Evolutionary conservation across 768 basidiomycete species (phyloP).

Genomic region (Termitomyces sp.): DNA sequence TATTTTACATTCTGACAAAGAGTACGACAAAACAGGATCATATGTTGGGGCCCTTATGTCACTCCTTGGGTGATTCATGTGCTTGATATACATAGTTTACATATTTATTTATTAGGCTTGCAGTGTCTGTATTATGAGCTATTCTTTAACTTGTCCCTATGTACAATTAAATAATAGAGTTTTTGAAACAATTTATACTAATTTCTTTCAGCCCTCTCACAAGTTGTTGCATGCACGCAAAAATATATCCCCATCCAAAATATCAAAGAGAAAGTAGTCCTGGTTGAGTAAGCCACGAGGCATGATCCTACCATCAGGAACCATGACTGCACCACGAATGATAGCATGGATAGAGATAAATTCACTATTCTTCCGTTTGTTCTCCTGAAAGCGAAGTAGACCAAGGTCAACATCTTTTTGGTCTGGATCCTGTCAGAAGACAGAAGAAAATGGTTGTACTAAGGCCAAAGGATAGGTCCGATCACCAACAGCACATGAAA

Average conservation of each 20-base stretch:
- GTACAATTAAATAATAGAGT: too few species aligned
- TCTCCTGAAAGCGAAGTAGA: not conserved
- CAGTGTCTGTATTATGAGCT: too few species aligned
- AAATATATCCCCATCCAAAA: not conserved
- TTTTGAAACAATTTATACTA: too few species aligned
- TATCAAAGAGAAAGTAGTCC: not conserved
- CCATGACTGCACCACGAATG: not conserved
- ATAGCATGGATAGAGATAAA: not conserved
- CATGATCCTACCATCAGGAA: not conserved
- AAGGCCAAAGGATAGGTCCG: not conserved
- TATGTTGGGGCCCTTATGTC: constrained; percentile 73
- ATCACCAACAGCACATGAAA: not conserved
- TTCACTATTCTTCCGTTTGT: not conserved
- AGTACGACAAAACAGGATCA: constrained; percentile 75
- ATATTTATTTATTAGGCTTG: too few species aligned
- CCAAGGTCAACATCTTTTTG: not conserved
- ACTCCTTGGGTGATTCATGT: too few species aligned
- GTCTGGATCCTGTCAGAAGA: not conserved
- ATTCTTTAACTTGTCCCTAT: too few species aligned
- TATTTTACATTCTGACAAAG: constrained; percentile 92
- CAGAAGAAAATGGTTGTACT: not conserved
- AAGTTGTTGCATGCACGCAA: not conserved
- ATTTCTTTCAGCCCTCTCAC: not conserved
- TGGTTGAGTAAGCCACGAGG: not conserved
- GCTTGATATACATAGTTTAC: too few species aligned